Evolutionary conservation across 345 rosid genomes (phyloP).

Genomic region (Hibiscus tridactylites): DNA sequence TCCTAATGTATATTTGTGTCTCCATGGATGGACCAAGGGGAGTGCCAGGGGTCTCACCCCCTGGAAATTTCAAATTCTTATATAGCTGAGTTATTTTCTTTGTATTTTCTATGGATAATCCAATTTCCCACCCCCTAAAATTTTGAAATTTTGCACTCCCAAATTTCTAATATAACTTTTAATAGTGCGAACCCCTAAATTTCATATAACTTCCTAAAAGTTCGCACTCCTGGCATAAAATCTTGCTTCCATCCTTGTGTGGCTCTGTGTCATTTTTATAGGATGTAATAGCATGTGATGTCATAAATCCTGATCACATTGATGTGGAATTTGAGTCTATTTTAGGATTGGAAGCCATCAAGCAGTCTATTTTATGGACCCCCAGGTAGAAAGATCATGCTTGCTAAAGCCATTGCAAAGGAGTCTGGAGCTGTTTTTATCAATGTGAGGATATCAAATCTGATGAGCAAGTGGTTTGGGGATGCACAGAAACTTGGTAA

Average conservation of each 20-base stretch:
- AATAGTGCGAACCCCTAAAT: too few relatives aligned
- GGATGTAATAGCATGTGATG: conserved; percentile 97
- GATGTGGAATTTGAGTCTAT: conserved; percentile 84
- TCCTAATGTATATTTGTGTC: not conserved
- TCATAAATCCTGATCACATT: conserved; percentile 18
- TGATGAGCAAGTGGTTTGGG: conserved; percentile 99
- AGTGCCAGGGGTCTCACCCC: too few relatives aligned
- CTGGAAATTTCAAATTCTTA: too few relatives aligned
- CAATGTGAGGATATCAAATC: conserved; percentile 74
- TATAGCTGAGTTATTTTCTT: too few relatives aligned
- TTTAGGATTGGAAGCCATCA: conserved; percentile 77
- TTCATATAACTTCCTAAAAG: too few relatives aligned
- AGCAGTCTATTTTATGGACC: conserved; percentile 69
- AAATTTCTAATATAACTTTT: too few relatives aligned
- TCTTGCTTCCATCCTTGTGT: not conserved
- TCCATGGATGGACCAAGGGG: too few relatives aligned
- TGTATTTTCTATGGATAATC: too few relatives aligned
- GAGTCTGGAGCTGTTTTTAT: conserved; percentile 91
- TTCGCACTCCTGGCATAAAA: too few relatives aligned
- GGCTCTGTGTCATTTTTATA: conserved; percentile 15
- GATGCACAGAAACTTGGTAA: conserved; percentile 98
- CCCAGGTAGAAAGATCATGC: conserved; percentile 98
- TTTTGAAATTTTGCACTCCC: too few relatives aligned
- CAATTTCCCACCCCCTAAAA: too few relatives aligned
- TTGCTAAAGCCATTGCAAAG: conserved; percentile 94